These are phyloP conservation scores for Candida dajiaensis DNA, from an alignment of 805 yeast genomes.

Conservation along the genomic window DNA sequence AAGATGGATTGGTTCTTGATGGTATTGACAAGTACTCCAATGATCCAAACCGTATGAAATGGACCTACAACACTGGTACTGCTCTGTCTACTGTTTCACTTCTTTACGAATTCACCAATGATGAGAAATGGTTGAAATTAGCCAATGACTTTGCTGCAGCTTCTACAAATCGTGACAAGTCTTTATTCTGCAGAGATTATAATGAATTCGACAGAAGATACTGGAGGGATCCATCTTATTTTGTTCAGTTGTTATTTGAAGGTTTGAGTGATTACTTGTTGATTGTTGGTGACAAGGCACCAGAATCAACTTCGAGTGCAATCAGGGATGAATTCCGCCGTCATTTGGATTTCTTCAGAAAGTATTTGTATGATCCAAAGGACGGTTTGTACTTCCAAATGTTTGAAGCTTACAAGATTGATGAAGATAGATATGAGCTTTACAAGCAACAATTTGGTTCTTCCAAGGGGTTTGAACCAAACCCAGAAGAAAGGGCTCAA, in stretches of 20 bases:
- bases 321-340: slow-evolving; percentile 40
- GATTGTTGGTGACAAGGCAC: slow-evolving; percentile 37
- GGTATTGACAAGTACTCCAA: slow-evolving; percentile 42
- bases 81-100: slow-evolving; percentile 49
- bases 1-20: slow-evolving; percentile 52
- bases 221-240: slow-evolving; percentile 61
- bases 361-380: slow-evolving; percentile 47
- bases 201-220: slow-evolving; percentile 43
- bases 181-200: slow-evolving; percentile 57
- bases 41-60: slow-evolving; percentile 45
- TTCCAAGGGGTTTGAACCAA: slow-evolving; percentile 42
- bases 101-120: slow-evolving; percentile 44
- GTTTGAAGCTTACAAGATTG: slow-evolving; percentile 52
- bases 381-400: slow-evolving; percentile 57
- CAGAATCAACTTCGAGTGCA: slow-evolving; percentile 25
- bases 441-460: slow-evolving; percentile 53
- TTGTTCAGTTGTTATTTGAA: slow-evolving; percentile 57
- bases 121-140: slow-evolving; percentile 39
- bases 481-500: slow-evolving; percentile 43
- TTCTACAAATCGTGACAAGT: slow-evolving; percentile 48
- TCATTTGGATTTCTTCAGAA: slow-evolving; percentile 51
- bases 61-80: slow-evolving; percentile 66
- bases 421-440: slow-evolving; percentile 41
- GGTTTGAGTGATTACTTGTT: slow-evolving; percentile 62
- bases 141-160: slow-evolving; percentile 41